Evolutionary conservation across 106 monocot species (phyloP), one percentile per base, ranked within the genome.

Genomic region (Phalaenopsis aphrodite): DNA sequence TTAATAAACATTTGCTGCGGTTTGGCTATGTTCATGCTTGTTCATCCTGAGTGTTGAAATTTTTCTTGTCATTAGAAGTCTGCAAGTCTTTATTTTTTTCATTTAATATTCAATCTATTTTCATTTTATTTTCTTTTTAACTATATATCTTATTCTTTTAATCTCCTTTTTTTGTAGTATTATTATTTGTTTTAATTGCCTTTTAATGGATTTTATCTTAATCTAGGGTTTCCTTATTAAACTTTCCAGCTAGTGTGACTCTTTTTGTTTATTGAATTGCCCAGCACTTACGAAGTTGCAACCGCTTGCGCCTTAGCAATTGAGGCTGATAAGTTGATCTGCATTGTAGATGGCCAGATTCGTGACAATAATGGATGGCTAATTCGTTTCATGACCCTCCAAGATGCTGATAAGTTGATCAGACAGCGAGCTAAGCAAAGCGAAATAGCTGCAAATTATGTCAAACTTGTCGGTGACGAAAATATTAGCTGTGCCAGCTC

Each of bases 201-300:
- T 10, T 42, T 18, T 74, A 43, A 43, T 42, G 3, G 52, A 69
- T 45, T 74, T 74, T n/a, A 16, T 21, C 41, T 42, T 43, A 18
- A 18, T 45, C 69, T 74, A 19, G 19, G 1, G 41, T 71, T 19
- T 43, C 42, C 19, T 45, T 42, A 43, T 42, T 74, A 42, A 43
- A 45, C 41, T 42, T 74, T 74, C 18, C 19, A 43, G 41, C 11
- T 43, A 45, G 48, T 74, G 18, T 74, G 74, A 72, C 23, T 49
- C 11, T 83, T 42, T 75, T 75, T 55, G 76, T 12, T 69, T 69
- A 21, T 69, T 69, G 4, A 79, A 77, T 57, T 24, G 78, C 80
- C 73, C 93, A 97, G 96, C 82, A 94, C 90, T 42, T 97, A 94
- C 81, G 96, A 96, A 86, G 96, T 96, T 80, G 96, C 91, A 64